Conservation (phyloP, 2,329 filamentous ascomycete species). For the Colletotrichum kahawae region DNA sequence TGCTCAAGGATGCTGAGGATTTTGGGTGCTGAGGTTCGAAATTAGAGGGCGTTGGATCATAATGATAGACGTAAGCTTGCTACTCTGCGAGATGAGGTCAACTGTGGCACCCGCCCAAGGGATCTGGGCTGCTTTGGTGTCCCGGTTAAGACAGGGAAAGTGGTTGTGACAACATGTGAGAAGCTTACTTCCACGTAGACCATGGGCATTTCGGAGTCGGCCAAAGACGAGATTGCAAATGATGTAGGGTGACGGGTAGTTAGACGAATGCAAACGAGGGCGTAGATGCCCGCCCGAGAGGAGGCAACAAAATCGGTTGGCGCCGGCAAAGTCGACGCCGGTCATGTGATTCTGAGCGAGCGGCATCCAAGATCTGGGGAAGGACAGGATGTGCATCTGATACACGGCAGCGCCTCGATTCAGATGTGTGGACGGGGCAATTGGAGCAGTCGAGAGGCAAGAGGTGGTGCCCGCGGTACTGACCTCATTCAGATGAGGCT, state of each 20-base stretch:
- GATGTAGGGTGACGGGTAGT: not conserved
- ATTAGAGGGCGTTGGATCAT: not conserved
- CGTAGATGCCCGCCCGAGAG: not conserved
- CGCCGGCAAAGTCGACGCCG: not conserved
- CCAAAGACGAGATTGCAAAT: not conserved
- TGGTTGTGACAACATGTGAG: not conserved
- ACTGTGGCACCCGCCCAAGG: not conserved
- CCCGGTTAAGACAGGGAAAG: not conserved
- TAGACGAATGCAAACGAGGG: not conserved
- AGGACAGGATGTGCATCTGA: not conserved
- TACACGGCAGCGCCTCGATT: not conserved
- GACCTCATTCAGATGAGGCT: not conserved
- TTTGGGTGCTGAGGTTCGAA: not conserved
- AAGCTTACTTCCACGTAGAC: not conserved
- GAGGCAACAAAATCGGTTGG: not conserved
- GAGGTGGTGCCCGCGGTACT: not conserved
- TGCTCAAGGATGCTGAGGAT: not conserved
- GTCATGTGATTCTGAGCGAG: slow-evolving; percentile 8
- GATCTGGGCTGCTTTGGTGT: not conserved
- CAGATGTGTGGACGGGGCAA: not conserved
- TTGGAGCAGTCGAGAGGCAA: not conserved
- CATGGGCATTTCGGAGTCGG: too few relatives aligned
- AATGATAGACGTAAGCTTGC: not conserved
- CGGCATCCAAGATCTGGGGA: not conserved
- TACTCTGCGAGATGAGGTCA: not conserved